Evolutionary conservation across 2,329 filamentous ascomycete species (phyloP), one percentile per base, ranked within the genome.

Genomic region (Microascus cirrosus): DNA sequence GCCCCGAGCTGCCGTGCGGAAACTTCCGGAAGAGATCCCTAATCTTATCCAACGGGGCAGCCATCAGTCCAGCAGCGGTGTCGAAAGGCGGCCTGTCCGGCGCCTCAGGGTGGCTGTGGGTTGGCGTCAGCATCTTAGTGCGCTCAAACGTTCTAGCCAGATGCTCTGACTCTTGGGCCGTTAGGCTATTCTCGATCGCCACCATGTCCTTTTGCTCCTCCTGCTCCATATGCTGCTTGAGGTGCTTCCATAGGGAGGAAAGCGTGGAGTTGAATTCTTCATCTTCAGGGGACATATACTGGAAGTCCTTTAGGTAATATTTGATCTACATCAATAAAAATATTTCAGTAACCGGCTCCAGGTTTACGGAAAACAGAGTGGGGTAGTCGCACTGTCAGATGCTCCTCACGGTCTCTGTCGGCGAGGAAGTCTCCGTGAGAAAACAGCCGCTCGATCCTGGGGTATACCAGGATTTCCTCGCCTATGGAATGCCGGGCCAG

Each of bases 21-120:
- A 45, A 85, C 64, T 77, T 79, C 22, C 76, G 68, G 61, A 84
- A 81, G 7, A 82, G 55, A 65, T 85, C 80, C 42, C 68, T 69
- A 35, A 85, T 60, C 59, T 74, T 75, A 65, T 85, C 83, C 20
- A 85, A 69, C 0, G 82, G 82, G 15, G 81, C 79, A 0, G 77
- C 69, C 66, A 85, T 60, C 24, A 85, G 62, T 0, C 77, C 80
- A 59, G 74, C 74, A 0, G 73, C 77, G 0, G 76, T 80, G 71
- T 84, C 80, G 59, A 82, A 84, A 0, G 77, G 78, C 2, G 79
- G 79, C 39, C 74, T 73, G 60, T 80, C 73, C 0, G 76, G 76
- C 2, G 75, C 72, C n/a, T 63, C 69, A 0, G 78, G 78, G 64
- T 82, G 80, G 39, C 74, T 76, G 25, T 77, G 73, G 1, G 76